Percentiles rank a stretch among this genome's conserved stretches.
Conservation (phyloP, 1,284 basidiomycete species). For the Cryptococcus sp. region DNA sequence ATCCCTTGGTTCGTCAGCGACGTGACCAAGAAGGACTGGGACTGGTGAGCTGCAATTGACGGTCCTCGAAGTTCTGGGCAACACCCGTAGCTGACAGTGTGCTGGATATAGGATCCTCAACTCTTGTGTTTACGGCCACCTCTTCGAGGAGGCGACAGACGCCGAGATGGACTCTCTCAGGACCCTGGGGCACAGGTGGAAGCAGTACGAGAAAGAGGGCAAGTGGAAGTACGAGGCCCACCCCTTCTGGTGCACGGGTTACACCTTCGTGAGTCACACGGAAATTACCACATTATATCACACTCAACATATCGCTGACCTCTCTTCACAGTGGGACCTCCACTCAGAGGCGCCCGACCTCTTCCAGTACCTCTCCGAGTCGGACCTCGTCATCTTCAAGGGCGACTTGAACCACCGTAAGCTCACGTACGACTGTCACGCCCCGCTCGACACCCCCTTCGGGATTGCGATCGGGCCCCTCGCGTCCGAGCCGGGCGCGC, state of each 20-base stretch:
- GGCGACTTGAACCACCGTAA: constrained; percentile 88
- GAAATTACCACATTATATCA: no score
- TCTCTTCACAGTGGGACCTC: constrained; percentile 66
- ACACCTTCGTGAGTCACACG: constrained; percentile 64
- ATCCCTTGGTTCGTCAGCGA: constrained; percentile 87
- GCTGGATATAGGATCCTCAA: constrained; percentile 59
- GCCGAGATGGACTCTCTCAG: constrained; percentile 77
- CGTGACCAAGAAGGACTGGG: constrained; percentile 93
- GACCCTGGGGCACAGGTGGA: constrained; percentile 83
- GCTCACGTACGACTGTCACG: constrained; percentile 89
- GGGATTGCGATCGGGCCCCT: constrained; percentile 89
- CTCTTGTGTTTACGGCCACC: constrained; percentile 78
- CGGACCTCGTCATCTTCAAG: constrained; percentile 94
- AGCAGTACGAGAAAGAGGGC: constrained; percentile 91
- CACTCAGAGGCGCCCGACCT: constrained; percentile 87
- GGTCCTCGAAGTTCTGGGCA: neutral
- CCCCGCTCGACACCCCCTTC: constrained; percentile 86
- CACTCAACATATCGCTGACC: constrained; percentile 4
- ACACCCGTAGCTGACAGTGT: neutral
- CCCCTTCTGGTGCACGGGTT: constrained; percentile 95
- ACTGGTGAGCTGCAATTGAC: constrained; percentile 71
- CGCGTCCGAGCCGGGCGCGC: constrained; percentile 82
- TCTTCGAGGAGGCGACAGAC: constrained; percentile 77
- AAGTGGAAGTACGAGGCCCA: constrained; percentile 91
- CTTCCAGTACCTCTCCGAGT: constrained; percentile 85